These are phyloP conservation scores for Trichoderma sp. DNA, from an alignment of 2,329 filamentous ascomycete genomes.

Conservation along the genomic window DNA sequence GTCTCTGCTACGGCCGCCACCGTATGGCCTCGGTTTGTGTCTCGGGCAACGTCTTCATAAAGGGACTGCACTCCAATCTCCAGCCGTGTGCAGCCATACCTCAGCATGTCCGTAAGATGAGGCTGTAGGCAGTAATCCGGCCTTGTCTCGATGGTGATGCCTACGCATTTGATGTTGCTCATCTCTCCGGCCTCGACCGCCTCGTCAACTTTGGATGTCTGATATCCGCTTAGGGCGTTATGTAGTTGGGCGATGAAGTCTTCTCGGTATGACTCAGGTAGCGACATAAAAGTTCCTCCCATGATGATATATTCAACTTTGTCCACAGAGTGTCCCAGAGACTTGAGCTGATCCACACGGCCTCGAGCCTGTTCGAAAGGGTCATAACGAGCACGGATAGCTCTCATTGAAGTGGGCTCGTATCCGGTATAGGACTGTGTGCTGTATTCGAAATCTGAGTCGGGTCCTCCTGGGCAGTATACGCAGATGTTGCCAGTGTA, in stretches of 20 bases:
- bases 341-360: constrained; percentile 94
- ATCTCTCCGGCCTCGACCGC: constrained; percentile 92
- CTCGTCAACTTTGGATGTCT: constrained; percentile 92
- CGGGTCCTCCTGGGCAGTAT: constrained; percentile 95
- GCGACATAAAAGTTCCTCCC: constrained; percentile 98
- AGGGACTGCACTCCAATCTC: constrained; percentile 96
- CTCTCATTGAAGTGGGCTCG: constrained; percentile 97
- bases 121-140: constrained; percentile 96
- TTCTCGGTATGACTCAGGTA: constrained; percentile 85
- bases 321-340: constrained; percentile 93
- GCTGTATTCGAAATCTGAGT: constrained; percentile 98
- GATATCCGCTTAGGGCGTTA: constrained; percentile 95
- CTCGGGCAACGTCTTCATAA: constrained; percentile 97
- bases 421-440: constrained; percentile 99
- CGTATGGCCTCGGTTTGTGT: constrained; percentile 96
- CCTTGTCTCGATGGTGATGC: constrained; percentile 96
- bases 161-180: constrained; percentile 97
- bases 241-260: constrained; percentile 95
- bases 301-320: constrained; percentile 99
- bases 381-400: constrained; percentile 94
- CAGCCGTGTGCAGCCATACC: constrained; percentile 94
- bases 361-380: constrained; percentile 97
- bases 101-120: constrained; percentile 93
- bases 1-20: constrained; percentile 95
- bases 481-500: constrained; percentile 99